Evolutionary conservation across 148 eudicot genomes (phyloP), one percentile per base, ranked within the genome.

Genomic region (Cornus suecica): DNA sequence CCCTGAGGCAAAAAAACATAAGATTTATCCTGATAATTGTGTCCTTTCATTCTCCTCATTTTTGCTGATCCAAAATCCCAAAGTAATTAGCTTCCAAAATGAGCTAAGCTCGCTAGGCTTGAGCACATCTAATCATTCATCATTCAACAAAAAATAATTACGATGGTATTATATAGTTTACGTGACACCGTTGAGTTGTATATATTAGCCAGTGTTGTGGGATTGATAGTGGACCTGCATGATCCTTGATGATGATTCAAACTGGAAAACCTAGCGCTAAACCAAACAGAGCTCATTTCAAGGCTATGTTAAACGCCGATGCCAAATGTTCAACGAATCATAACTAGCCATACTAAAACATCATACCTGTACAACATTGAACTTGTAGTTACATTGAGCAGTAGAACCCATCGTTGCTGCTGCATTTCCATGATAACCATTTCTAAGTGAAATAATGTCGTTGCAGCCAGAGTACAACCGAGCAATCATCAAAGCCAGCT

Each of bases 341-440:
- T n/a, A 58, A 58, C 22, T 52, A 52, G 58, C 4, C 18, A 14
- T 20, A 18, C 18, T n/a, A 18, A 42, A 73, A 20, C 60, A 32
- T 13, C 63, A 65, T 90, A 96, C 99, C 99, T 96, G 99, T 68
- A 91, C 82, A 60, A 96, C 97, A 81, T 91, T 93, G 84, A 96
- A 96, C 75, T 96, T 96, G 82, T 86, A 96, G 80, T 80, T 93
- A 80, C 85, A 74, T 76, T 88, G 94, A 66, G 97, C 99, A 81
- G 99, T 96, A 54, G 98, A 92, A 60, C 98, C 93, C 99, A 96
- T 96, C 37, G 99, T 93, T 65, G 88, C 98, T 24, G 97, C 87
- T 32, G 95, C 99, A 74, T 96, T 96, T 69, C 99, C 99, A 84
- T 96, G 99, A 65, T 96, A 96, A 1, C 91, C 89, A 80, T 96